Evolutionary conservation across 192 early-diverging fungal genomes (phyloP), one percentile per base, ranked within the genome.

Genomic region (Oehlia diaphana): DNA sequence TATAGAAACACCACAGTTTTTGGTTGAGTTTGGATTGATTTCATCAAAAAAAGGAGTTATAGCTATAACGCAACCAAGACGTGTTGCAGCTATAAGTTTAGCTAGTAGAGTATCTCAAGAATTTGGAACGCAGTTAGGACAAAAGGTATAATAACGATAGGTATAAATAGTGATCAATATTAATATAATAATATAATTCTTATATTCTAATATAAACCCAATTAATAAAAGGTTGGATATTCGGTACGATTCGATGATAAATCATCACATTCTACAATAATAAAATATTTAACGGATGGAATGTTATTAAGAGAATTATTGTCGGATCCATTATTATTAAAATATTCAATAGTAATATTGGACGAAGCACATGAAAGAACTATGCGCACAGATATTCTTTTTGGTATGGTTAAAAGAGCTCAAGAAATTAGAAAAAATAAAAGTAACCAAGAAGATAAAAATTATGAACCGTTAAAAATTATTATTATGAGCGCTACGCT

Each of bases 321-420:
- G 70, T 88, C 91, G 5, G 97, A 99, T 82, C 87, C 89, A 21
- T 67, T 95, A 71, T 81, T 99, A 10, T 77, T 84, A 2, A 81
- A 89, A 42, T 99, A 99, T 84, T 91, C 91, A 42, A 93, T 94
- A 9, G 91, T 99, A 79, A 89, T 99, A 37, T 81, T 99, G 49
- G 98, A 99, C 79, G 98, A 99, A 82, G 98, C 98, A 1, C 98
- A 99, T 83, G 98, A 99, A 85, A 92, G 98, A n/a, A 98, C 95
- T 0, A 77, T 99, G 80, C 88, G 98, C 28, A 72, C 98, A 0
- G 98, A 99, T 83, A 94, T 99, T 63, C 80, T 99, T 44, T 95
- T 99, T 85, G 98, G 96, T 10, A 96, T 96, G 94, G 87, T 98
- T 21, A 96, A 96, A 81, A 91, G 87, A 7, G 96, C 97, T 33